Conservation (phyloP, 768 basidiomycete species). For the Russula lepida region DNA sequence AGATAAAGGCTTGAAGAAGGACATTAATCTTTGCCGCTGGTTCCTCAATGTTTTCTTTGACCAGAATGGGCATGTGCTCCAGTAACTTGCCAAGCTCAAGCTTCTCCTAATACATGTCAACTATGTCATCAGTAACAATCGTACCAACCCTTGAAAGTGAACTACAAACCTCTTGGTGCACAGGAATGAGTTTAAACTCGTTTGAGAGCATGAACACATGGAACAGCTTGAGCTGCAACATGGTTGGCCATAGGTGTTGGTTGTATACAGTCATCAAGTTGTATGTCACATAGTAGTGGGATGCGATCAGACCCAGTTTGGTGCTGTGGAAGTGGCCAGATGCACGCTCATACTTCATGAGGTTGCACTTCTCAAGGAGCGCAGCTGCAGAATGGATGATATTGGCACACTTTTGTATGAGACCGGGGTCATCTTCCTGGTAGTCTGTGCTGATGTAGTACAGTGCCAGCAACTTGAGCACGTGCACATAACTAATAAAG, state of each 20-base stretch:
- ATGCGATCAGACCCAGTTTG: slow-evolving; percentile 89
- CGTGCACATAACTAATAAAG: slow-evolving; percentile 73
- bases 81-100: slow-evolving; percentile 82
- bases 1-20: slow-evolving; percentile 89
- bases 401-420: slow-evolving; percentile 91
- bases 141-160: not conserved
- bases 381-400: slow-evolving; percentile 91
- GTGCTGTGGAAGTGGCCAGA: slow-evolving; percentile 87
- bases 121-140: not conserved
- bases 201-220: slow-evolving; percentile 91
- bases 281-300: slow-evolving; percentile 92
- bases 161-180: slow-evolving; percentile 51
- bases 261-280: slow-evolving; percentile 96
- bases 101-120: slow-evolving; percentile 48
- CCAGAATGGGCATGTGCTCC: slow-evolving; percentile 92
- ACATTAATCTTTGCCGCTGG: slow-evolving; percentile 97
- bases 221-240: slow-evolving; percentile 87
- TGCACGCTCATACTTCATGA: slow-evolving; percentile 88
- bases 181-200: slow-evolving; percentile 89
- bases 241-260: slow-evolving; percentile 80
- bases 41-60: slow-evolving; percentile 95
- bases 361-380: slow-evolving; percentile 85
- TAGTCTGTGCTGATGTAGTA: slow-evolving; percentile 90
- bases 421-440: slow-evolving; percentile 69
- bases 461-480: slow-evolving; percentile 81